Percentiles rank a stretch among this genome's conserved stretches.
These are phyloP conservation scores for Geranomyces michiganensis DNA, from an alignment of 192 early-diverging fungal genomes.

Conservation along the genomic window DNA sequence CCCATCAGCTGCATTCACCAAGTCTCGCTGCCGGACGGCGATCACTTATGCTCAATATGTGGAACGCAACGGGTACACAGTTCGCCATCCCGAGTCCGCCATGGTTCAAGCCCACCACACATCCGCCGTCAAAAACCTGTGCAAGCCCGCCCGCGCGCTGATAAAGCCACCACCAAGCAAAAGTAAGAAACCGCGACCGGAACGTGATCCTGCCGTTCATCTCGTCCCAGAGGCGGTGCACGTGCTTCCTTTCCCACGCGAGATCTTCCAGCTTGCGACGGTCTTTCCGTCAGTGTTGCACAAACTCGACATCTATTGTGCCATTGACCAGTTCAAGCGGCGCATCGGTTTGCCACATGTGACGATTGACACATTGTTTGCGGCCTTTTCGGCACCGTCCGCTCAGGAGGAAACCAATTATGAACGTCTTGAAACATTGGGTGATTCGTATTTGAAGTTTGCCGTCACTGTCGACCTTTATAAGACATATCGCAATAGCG, in stretches of 20 bases:
- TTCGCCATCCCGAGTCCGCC: constrained; percentile 29
- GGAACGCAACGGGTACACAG: constrained; percentile 37
- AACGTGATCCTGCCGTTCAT: not conserved
- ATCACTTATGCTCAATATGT: constrained; percentile 37
- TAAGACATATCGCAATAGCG: constrained; percentile 63
- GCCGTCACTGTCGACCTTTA: constrained; percentile 69
- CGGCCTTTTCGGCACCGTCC: constrained; percentile 74
- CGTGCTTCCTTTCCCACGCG: constrained; percentile 42
- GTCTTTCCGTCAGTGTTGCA: constrained; percentile 45
- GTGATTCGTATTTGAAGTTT: constrained; percentile 87
- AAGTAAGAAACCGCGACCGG: not conserved
- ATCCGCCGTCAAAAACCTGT: not conserved
- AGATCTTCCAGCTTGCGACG: constrained; percentile 25
- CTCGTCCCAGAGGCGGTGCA: constrained; percentile 38
- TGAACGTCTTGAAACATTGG: constrained; percentile 86
- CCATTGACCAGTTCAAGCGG: constrained; percentile 36
- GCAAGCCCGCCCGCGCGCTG: constrained; percentile 12
- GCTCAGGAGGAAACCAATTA: constrained; percentile 76
- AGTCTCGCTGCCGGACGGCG: constrained; percentile 8
- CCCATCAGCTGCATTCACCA: constrained; percentile 25
- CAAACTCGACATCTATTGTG: constrained; percentile 33
- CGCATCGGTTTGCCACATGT: constrained; percentile 27
- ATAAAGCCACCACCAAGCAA: not conserved
- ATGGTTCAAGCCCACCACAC: constrained; percentile 40
- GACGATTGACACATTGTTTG: constrained; percentile 29